phyloP scores from a whole-genome alignment of 2,329 filamentous ascomycete species.

The Penicillium aurantiogriseum region DNA sequence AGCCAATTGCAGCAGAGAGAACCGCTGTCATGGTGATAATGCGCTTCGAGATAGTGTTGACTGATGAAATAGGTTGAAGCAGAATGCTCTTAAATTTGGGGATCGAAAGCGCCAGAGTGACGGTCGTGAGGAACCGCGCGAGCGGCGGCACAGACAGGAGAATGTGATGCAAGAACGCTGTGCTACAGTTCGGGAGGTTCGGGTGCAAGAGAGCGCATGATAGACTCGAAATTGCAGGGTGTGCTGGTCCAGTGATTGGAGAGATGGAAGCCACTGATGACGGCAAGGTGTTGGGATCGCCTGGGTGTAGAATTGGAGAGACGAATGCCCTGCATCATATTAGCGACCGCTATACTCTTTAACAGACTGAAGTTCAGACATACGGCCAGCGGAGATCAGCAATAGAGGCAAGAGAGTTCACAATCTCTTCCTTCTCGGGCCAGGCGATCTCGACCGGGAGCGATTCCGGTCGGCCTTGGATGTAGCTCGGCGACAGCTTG shows the following conservation, averaged over 20 bases:
- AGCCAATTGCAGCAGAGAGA: constrained; percentile 77
- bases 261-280: constrained; percentile 66
- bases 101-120: constrained; percentile 67
- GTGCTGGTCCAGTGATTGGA: constrained; percentile 77
- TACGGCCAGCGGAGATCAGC: constrained; percentile 80
- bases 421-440: constrained; percentile 72
- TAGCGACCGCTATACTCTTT: not conserved
- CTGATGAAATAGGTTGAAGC: constrained; percentile 63
- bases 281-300: constrained; percentile 57
- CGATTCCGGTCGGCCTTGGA: constrained; percentile 67
- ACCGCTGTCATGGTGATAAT: constrained; percentile 76
- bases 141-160: constrained; percentile 77
- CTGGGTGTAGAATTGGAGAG: constrained; percentile 83
- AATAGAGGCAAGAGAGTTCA: constrained; percentile 79
- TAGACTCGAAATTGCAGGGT: constrained; percentile 79
- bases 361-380: constrained; percentile 34
- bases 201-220: constrained; percentile 91
- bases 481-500: constrained; percentile 71
- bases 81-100: constrained; percentile 68
- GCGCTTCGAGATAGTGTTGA: constrained; percentile 64
- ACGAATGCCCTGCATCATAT: constrained; percentile 61
- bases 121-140: constrained; percentile 66
- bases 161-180: constrained; percentile 85
- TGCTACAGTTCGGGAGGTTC: constrained; percentile 79
- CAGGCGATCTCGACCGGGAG: constrained; percentile 68